Evolutionary conservation across 306 rosid species (phyloP).

Genomic region (Cicer cuneatum): DNA sequence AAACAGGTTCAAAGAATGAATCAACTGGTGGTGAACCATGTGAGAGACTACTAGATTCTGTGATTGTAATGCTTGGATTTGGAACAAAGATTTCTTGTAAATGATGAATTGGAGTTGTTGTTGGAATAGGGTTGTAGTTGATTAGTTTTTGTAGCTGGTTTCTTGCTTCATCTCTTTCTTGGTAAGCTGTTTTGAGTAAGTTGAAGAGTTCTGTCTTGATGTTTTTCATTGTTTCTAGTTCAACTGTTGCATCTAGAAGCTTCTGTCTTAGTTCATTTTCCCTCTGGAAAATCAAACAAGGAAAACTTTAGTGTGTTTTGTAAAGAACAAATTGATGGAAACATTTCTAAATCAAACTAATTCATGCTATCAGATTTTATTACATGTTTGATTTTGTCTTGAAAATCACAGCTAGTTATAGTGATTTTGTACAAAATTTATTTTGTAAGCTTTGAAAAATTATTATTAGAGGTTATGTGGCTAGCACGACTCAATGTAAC

Average conservation of each 20-base stretch:
- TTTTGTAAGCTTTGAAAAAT: too few species aligned
- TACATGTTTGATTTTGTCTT: too few species aligned
- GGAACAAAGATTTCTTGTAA: constrained; percentile 44
- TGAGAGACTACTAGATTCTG: constrained; percentile 66
- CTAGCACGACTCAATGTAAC: too few species aligned
- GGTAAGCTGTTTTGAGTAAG: constrained; percentile 55
- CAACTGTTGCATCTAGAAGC: constrained; percentile 53
- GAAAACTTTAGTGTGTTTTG: constrained; percentile 1
- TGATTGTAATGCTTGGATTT: constrained; percentile 61
- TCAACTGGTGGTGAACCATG: constrained; percentile 75
- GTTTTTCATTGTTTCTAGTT: constrained; percentile 61
- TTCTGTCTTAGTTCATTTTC: constrained; percentile 63
- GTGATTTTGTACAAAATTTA: too few species aligned
- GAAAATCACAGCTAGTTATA: too few species aligned
- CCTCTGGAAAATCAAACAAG: constrained; percentile 52
- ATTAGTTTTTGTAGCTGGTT: constrained; percentile 54
- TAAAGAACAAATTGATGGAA: too few species aligned
- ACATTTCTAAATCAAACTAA: too few species aligned
- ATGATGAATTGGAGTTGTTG: background rate
- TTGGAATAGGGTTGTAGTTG: constrained; percentile 42
- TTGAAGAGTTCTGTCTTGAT: constrained; percentile 43
- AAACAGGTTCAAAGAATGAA: constrained; percentile 67
- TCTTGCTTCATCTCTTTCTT: constrained; percentile 83
- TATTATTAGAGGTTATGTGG: too few species aligned
- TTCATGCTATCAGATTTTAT: too few species aligned